phyloP scores from a whole-genome alignment of 345 rosid species.

The Populus alba region DNA sequence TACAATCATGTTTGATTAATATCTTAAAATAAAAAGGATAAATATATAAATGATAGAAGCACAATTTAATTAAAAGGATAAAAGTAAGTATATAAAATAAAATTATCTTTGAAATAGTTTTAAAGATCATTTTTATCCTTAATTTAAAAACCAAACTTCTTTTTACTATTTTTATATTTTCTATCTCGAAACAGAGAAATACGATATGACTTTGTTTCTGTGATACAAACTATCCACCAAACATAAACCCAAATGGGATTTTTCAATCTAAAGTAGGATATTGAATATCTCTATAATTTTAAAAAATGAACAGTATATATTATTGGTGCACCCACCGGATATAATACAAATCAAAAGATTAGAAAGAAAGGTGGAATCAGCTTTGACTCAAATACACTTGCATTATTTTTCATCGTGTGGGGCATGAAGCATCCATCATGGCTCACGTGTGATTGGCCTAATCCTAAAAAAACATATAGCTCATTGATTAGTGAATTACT shows the following conservation, averaged over 20 bases:
- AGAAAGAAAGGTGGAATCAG: constrained; percentile 9
- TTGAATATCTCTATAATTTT: not conserved
- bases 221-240: not conserved
- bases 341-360: not conserved
- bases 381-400: constrained; percentile 4
- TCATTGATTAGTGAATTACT: not conserved
- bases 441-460: constrained; percentile 20
- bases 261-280: not conserved
- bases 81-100: too few species aligned
- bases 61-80: too few species aligned
- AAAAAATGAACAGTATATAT: constrained; percentile 7
- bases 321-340: constrained; percentile 25
- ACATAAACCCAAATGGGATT: not conserved
- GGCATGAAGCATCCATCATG: constrained; percentile 7
- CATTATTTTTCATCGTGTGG: constrained; percentile 7
- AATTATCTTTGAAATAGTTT: too few species aligned
- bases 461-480: not conserved
- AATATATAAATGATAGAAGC: too few species aligned
- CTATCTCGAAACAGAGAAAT: too few species aligned
- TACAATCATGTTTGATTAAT: too few species aligned
- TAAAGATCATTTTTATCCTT: too few species aligned
- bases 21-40: too few species aligned
- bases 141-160: too few species aligned
- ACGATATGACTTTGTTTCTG: not conserved
- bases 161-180: too few species aligned